These are phyloP conservation scores for Triticum aestivum DNA, from an alignment of 176 grass and related monocot genomes.

Conservation along the genomic window IWGSC_CS_RefSeq_v2.1 NC_057796.1:39350965-39351464, in stretches of 20 bases:
- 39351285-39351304: conserved; percentile 36
- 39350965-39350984: conserved; percentile 70
- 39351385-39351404: conserved; percentile 34
- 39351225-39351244: conserved; percentile 33
- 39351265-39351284: conserved; percentile 33
- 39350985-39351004: conserved; percentile 72
- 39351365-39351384: conserved; percentile 30
- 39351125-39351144: conserved; percentile 4
- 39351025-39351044: conserved; percentile 68
- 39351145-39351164: conserved; percentile 41
- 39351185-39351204: conserved; percentile 19
- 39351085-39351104: conserved; percentile 47
- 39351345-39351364: conserved; percentile 35
- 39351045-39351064: conserved; percentile 65
- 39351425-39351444: conserved; percentile 29
- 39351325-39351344: neutral
- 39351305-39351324: neutral
- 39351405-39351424: conserved; percentile 18
- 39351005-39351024: conserved; percentile 60
- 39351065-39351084: conserved; percentile 60
- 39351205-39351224: conserved; percentile 38
- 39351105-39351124: conserved; percentile 23
- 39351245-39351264: conserved; percentile 55
- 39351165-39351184: conserved; percentile 52
- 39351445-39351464: conserved; percentile 34